phyloP scores from a whole-genome alignment of 306 rosid genomes.

The Pyrus communis region DNA sequence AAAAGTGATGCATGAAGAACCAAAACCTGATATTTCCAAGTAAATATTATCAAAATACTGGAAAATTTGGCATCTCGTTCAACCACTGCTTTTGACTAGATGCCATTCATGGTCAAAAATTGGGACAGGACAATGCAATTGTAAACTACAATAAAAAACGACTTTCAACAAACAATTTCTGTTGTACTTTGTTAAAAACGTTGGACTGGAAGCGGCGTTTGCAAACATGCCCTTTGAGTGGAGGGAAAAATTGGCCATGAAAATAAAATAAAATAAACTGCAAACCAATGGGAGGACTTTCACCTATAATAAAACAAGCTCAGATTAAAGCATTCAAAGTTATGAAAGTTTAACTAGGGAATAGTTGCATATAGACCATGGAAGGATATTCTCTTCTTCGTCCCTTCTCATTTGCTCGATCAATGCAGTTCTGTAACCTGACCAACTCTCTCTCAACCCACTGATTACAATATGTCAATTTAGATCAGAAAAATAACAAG shows the following conservation, averaged over 20 bases:
- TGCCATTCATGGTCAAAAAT: too few relatives aligned
- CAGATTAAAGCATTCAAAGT: background rate
- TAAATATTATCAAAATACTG: too few relatives aligned
- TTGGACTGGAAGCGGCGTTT: background rate
- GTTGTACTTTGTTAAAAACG: background rate
- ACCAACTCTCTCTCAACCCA: constrained; percentile 34
- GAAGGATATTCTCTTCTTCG: constrained; percentile 45
- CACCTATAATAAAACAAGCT: background rate
- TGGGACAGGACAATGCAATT: too few relatives aligned
- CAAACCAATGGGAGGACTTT: background rate
- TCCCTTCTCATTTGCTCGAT: constrained; percentile 34
- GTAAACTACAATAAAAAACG: too few relatives aligned
- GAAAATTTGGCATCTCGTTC: too few relatives aligned
- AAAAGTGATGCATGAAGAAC: background rate
- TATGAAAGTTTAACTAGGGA: background rate
- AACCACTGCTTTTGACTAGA: too few relatives aligned
- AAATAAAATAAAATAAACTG: background rate
- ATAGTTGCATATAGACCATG: background rate
- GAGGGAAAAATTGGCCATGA: background rate
- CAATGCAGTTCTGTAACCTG: constrained; percentile 26
- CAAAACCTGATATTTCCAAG: too few relatives aligned
- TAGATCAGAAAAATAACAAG: background rate
- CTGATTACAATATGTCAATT: constrained; percentile 10
- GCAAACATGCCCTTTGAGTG: background rate
- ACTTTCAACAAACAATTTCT: too few relatives aligned